phyloP scores from a whole-genome alignment of 169 alveolate species.

The Perkinsus olseni region DNA sequence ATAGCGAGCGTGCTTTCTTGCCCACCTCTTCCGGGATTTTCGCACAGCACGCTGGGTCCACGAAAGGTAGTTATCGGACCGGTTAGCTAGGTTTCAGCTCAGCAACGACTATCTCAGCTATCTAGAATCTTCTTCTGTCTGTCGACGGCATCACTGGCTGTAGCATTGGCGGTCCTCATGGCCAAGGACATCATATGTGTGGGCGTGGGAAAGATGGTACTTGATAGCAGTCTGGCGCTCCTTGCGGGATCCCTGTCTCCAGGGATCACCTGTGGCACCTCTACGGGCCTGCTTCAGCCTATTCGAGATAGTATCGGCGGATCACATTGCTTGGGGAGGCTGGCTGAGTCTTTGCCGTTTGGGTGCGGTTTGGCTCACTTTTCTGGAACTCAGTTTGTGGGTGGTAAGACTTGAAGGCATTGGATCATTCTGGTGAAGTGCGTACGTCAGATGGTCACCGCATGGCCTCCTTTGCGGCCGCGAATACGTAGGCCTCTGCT shows the following conservation, averaged over 20 bases:
- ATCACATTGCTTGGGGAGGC: not conserved
- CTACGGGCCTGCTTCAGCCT: not conserved
- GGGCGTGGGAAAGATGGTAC: not conserved
- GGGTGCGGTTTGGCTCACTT: not conserved
- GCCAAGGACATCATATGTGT: not conserved
- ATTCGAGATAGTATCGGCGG: not conserved
- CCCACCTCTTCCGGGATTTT: not conserved
- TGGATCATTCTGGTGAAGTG: not conserved
- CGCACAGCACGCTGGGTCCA: not conserved
- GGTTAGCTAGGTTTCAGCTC: not conserved
- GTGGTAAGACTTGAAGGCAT: not conserved
- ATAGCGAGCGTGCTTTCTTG: not conserved
- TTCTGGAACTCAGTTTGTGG: not conserved
- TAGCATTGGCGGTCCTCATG: not conserved
- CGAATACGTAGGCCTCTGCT: not conserved
- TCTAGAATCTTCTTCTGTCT: not conserved
- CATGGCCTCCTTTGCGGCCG: not conserved
- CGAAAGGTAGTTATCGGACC: not conserved
- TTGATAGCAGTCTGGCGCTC: not conserved
- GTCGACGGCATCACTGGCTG: not conserved
- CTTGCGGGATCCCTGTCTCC: not conserved
- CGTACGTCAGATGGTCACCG: not conserved
- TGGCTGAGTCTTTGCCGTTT: not conserved
- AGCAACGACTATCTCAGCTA: not conserved
- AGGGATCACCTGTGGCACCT: not conserved